These are phyloP conservation scores for Coemansia sp. DNA, from an alignment of 192 early-diverging fungal species.

Conservation along the genomic window DNA sequence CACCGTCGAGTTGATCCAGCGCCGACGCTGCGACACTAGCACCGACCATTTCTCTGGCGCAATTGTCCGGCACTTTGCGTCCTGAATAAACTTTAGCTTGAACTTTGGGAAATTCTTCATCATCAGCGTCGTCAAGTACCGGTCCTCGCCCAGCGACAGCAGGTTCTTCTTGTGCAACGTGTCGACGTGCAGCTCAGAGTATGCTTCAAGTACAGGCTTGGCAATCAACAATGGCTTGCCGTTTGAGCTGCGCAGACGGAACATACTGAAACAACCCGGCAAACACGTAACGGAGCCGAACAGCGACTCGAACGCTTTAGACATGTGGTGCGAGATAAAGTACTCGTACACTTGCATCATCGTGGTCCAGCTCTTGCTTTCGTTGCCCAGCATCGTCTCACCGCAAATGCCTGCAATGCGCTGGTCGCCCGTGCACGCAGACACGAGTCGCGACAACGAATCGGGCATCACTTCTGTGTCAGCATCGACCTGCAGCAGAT, in stretches of 20 bases:
- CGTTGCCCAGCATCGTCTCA: no score
- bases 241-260: slow-evolving; percentile 63
- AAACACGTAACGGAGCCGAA: slow-evolving; percentile 29
- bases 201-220: background rate
- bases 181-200: slow-evolving; percentile 61
- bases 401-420: no score
- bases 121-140: slow-evolving; percentile 86
- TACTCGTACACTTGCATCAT: slow-evolving; percentile 48
- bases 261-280: slow-evolving; percentile 93
- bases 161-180: slow-evolving; percentile 52
- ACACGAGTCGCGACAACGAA: no score
- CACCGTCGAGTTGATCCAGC: slow-evolving; percentile 20
- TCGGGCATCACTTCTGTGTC: no score
- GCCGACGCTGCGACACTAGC: background rate
- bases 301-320: slow-evolving; percentile 54
- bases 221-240: slow-evolving; percentile 62
- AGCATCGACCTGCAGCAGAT: no score
- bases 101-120: slow-evolving; percentile 94
- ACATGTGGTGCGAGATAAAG: slow-evolving; percentile 89
- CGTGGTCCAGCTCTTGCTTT: no score
- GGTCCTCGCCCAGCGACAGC: slow-evolving; percentile 11
- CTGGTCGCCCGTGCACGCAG: no score
- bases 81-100: slow-evolving; percentile 84
- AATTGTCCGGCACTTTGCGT: slow-evolving; percentile 82
- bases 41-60: background rate